Percentiles rank a stretch among this genome's conserved stretches.
These are phyloP conservation scores for Crithidia expoeki DNA, from an alignment of 208 protist species.

Conservation along the genomic window DNA sequence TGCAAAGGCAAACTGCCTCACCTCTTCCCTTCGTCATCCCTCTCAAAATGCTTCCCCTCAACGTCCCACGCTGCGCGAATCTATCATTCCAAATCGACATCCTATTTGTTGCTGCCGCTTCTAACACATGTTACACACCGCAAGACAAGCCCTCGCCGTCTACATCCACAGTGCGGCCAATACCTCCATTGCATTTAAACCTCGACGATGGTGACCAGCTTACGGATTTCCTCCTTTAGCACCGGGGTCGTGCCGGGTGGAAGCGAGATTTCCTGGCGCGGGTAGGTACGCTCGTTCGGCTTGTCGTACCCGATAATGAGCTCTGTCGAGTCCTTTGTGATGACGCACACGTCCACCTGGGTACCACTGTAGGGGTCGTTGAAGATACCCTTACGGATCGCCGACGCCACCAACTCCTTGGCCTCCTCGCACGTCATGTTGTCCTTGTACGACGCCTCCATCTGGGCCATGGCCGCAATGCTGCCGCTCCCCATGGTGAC, in stretches of 20 bases:
- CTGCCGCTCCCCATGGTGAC: constrained; percentile 99
- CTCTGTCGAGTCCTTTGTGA: constrained; percentile 91
- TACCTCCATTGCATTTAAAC: constrained; percentile 27
- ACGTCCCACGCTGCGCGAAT: no score
- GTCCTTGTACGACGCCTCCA: constrained; percentile 97
- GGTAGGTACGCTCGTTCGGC: constrained; percentile 85
- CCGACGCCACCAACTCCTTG: constrained; percentile 96
- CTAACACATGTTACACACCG: neutral
- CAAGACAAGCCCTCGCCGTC: constrained; percentile 1
- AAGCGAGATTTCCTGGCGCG: constrained; percentile 70
- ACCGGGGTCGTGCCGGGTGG: constrained; percentile 85
- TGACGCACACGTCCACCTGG: constrained; percentile 99
- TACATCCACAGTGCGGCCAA: neutral
- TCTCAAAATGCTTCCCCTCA: neutral
- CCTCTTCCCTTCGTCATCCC: neutral
- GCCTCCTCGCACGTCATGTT: constrained; percentile 96
- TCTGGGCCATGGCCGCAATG: constrained; percentile 98
- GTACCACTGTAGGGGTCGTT: constrained; percentile 99
- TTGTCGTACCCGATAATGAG: constrained; percentile 85
- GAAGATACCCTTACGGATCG: constrained; percentile 99
- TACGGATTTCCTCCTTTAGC: constrained; percentile 73
- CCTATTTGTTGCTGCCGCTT: no score
- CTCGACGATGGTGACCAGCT: constrained; percentile 81
- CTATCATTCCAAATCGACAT: no score
- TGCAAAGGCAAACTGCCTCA: neutral